Percentiles rank a stretch among this genome's conserved stretches.
Evolutionary conservation across 495 filamentous ascomycete genomes (phyloP).

Genomic region (Penicillium canescens): DNA sequence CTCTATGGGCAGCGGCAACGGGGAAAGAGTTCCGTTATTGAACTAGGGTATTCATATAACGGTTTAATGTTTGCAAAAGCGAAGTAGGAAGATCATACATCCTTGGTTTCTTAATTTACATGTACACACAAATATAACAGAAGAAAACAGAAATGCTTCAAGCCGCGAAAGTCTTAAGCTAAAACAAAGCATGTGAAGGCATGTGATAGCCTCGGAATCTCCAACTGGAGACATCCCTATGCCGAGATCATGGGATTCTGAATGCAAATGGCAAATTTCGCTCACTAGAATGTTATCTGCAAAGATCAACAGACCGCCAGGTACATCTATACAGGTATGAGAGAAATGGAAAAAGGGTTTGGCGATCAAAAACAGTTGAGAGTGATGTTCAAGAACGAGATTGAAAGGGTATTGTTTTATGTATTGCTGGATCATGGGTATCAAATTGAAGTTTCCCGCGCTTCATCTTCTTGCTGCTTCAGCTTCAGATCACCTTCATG

Average conservation of each 20-base stretch:
- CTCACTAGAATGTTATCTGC: slow-evolving; percentile 12
- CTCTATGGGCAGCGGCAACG: too few species aligned
- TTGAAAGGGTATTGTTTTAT: neutral
- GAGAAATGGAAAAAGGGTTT: slow-evolving; percentile 1
- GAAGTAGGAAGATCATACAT: too few species aligned
- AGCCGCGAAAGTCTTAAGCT: neutral
- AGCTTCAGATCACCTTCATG: slow-evolving; percentile 48
- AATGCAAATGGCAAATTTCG: slow-evolving; percentile 14
- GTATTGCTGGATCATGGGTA: slow-evolving; percentile 2
- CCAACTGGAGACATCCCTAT: slow-evolving; percentile 14
- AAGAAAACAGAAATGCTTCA: slow-evolving; percentile 5
- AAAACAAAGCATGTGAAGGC: slow-evolving; percentile 17
- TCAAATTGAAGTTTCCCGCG: slow-evolving; percentile 20
- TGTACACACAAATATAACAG: neutral
- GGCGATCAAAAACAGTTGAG: neutral
- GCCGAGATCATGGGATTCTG: slow-evolving; percentile 12
- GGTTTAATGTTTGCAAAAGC: too few species aligned
- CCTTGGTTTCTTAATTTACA: too few species aligned
- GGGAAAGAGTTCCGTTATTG: too few species aligned
- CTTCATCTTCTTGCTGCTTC: slow-evolving; percentile 21
- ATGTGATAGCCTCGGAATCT: slow-evolving; percentile 12
- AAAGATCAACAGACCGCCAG: slow-evolving; percentile 7
- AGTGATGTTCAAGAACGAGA: neutral
- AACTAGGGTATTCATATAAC: too few species aligned
- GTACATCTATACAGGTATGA: slow-evolving; percentile 24